Evolutionary conservation across 106 monocot species (phyloP), one percentile per base, ranked within the genome.

Genomic region (Gastrodia elata): DNA sequence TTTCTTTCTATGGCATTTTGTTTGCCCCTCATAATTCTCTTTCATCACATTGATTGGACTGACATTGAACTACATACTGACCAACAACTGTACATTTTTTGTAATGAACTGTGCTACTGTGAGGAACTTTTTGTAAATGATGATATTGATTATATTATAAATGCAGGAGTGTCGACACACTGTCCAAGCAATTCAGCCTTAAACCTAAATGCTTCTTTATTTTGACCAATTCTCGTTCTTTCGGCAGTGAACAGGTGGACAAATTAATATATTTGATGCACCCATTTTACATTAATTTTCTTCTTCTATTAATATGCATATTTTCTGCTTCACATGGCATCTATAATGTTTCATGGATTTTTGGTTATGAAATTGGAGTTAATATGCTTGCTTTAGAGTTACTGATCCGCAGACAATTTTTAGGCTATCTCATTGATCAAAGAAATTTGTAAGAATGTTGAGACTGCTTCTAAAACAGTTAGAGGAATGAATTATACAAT

Each of bases 151-250:
- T 38, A n/a, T 69, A 37, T 49, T 2, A 68, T 35, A 38, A 64
- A 71, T 80, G 78, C 83, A 97, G 96, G 96, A 84, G 76, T 58
- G 57, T 88, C 72, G 90, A 88, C 65, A 80, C 86, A 65, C 81
- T 97, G 46, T 44, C 71, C 26, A 81, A 88, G 48, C 85, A 97
- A 75, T 89, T 97, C 70, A 73, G 68, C 24, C 92, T 86, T 77
- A 77, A 61, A 26, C 82, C 83, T 58, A 57, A 74, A 8, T 97
- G 96, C 77, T 92, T 97, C 76, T 97, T 92, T 65, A 90, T 97
- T 81, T 83, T 97, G 46, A 97, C 96, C 20, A 97, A 97, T 79
- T 97, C 96, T 38, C 83, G 96, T 76, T 79, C 96, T 56, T 40
- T 97, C 68, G 93, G 83, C 64, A 77, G 90, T 65, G 92, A 97